Evolutionary conservation across 169 alveolate species (phyloP).

Genomic region (Cytauxzoon felis): DNA sequence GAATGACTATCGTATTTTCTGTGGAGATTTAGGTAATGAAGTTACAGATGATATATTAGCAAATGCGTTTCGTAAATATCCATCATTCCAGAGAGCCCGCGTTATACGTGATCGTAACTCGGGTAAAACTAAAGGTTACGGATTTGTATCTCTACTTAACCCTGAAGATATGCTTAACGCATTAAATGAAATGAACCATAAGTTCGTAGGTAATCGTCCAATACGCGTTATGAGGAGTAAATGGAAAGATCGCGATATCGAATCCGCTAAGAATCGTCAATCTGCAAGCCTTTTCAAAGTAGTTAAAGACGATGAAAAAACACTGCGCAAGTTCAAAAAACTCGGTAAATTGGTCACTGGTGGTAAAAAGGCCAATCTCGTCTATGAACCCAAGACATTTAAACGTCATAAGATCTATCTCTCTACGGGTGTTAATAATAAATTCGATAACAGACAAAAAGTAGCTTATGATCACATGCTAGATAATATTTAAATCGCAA

Average conservation of each 20-base stretch:
- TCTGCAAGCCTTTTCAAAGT: conserved; percentile 60
- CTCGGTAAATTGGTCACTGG: conserved; percentile 64
- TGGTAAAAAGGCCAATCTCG: conserved; percentile 61
- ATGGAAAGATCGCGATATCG: conserved; percentile 89
- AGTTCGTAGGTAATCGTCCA: conserved; percentile 93
- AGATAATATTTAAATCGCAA: conserved; percentile 42
- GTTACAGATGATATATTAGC: conserved; percentile 95
- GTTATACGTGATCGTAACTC: conserved; percentile 93
- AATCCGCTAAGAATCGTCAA: conserved; percentile 73
- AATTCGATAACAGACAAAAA: conserved; percentile 41
- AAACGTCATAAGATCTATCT: conserved; percentile 53
- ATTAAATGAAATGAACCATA: conserved; percentile 92
- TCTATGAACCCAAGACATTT: conserved; percentile 48
- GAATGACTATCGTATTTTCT: conserved; percentile 93
- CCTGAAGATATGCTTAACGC: conserved; percentile 91
- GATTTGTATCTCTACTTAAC: conserved; percentile 88
- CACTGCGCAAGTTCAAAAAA: conserved; percentile 71
- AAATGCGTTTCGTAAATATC: conserved; percentile 92
- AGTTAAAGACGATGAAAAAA: conserved; percentile 60
- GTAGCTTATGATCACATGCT: conserved; percentile 51
- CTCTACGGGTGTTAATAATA: conserved; percentile 45
- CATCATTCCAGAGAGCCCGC: conserved; percentile 88
- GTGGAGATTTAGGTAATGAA: conserved; percentile 97
- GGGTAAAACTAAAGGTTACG: conserved; percentile 95
- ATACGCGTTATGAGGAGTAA: conserved; percentile 85